These are phyloP conservation scores for Wickerhamomyces sp. DNA, from an alignment of 1,139 yeast genomes.

Conservation along the genomic window DNA sequence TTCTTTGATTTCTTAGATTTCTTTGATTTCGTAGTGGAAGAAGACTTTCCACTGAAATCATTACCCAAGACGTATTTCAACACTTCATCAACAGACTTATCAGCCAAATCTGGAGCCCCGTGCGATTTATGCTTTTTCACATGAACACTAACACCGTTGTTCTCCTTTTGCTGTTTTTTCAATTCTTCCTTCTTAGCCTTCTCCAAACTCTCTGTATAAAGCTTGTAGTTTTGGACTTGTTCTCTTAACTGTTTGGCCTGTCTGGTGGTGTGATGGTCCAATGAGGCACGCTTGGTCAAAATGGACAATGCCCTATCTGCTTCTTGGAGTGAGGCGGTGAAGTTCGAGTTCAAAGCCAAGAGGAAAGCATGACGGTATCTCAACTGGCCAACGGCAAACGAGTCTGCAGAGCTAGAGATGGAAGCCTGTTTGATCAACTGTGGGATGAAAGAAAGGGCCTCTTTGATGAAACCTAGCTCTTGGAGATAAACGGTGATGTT, in stretches of 20 bases:
- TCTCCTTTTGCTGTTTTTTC: slow-evolving; percentile 13
- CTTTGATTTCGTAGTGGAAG: slow-evolving; percentile 15
- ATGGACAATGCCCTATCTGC: slow-evolving; percentile 12
- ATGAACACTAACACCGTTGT: slow-evolving; percentile 8
- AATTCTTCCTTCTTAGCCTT: slow-evolving; percentile 11
- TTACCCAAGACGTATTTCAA: slow-evolving; percentile 63
- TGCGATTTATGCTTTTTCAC: slow-evolving; percentile 19
- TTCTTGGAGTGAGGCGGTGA: slow-evolving; percentile 40
- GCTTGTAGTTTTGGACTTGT: slow-evolving; percentile 12
- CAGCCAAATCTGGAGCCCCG: slow-evolving; percentile 4
- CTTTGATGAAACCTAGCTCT: slow-evolving; percentile 40
- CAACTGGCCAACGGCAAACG: slow-evolving; percentile 55
- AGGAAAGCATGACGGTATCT: slow-evolving; percentile 66
- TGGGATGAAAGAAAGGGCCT: slow-evolving; percentile 46
- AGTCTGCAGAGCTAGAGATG: slow-evolving; percentile 47
- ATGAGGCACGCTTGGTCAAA: slow-evolving; percentile 14
- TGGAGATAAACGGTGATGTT: slow-evolving; percentile 61
- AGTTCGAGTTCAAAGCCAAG: slow-evolving; percentile 47
- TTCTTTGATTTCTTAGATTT: slow-evolving; percentile 2
- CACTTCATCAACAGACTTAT: slow-evolving; percentile 61
- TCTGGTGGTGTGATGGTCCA: slow-evolving; percentile 16
- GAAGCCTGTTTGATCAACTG: slow-evolving; percentile 43
- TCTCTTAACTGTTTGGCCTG: slow-evolving; percentile 16
- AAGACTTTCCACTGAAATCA: slow-evolving; percentile 29
- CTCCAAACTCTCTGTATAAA: slow-evolving; percentile 13